Evolutionary conservation across 2,329 filamentous ascomycete species (phyloP).

Genomic region (Nigrospora oryzae): DNA sequence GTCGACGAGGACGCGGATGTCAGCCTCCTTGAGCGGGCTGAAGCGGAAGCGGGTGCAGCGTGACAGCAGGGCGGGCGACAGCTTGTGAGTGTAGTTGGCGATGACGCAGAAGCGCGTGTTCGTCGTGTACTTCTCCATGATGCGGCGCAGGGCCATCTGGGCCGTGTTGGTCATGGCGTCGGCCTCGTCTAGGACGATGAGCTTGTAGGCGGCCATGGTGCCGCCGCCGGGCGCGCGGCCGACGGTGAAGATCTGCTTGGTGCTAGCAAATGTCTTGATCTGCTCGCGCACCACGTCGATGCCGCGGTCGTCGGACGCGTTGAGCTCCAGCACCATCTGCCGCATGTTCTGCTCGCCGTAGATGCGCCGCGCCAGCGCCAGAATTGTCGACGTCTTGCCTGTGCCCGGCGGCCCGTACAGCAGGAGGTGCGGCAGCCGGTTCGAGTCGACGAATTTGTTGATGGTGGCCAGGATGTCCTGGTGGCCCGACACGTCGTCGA

Average conservation of each 20-base stretch:
- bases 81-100: constrained; percentile 97
- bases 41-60: constrained; percentile 93
- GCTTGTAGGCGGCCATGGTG: constrained; percentile 72
- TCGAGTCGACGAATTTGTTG: constrained; percentile 93
- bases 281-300: constrained; percentile 98
- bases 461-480: constrained; percentile 96
- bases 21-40: constrained; percentile 80
- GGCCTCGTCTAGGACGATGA: constrained; percentile 97
- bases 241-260: constrained; percentile 85
- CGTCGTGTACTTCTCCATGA: constrained; percentile 99
- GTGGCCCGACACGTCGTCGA: constrained; percentile 91
- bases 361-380: constrained; percentile 86
- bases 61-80: constrained; percentile 85
- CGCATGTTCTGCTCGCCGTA: constrained; percentile 89
- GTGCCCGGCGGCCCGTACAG: constrained; percentile 96
- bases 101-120: constrained; percentile 98
- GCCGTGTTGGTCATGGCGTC: constrained; percentile 99
- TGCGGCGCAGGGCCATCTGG: constrained; percentile 91
- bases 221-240: constrained; percentile 42
- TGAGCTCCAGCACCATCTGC: constrained; percentile 97
- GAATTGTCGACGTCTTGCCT: constrained; percentile 93
- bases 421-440: constrained; percentile 88
- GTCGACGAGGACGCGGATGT: constrained; percentile 80
- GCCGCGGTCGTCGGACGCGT: constrained; percentile 92
- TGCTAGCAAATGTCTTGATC: constrained; percentile 98